Conservation (phyloP, 1,284 basidiomycete genomes). For the Fereydounia khargensis region DNA sequence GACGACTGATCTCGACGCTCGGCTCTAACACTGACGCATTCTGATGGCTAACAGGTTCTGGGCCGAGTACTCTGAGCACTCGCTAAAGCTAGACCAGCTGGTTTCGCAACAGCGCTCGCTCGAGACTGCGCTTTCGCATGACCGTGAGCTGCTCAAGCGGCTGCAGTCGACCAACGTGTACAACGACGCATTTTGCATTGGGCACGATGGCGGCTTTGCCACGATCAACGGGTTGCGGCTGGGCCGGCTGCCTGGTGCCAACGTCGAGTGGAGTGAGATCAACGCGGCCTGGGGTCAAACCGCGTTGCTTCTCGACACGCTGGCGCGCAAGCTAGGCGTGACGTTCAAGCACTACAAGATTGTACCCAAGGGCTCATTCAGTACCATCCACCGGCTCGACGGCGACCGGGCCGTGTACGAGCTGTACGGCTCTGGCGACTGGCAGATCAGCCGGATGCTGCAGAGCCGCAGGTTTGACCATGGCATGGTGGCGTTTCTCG, state of each 20-base stretch:
- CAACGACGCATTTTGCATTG: conserved; percentile 97
- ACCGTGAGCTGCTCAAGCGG: conserved; percentile 68
- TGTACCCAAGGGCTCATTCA: conserved; percentile 44
- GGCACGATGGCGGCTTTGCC: conserved; percentile 81
- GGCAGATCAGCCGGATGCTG: conserved; percentile 78
- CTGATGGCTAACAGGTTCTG: conserved; percentile 69
- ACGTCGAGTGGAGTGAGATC: conserved; percentile 95
- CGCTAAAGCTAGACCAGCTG: conserved; percentile 68
- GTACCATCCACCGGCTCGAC: conserved; percentile 14
- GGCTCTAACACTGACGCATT: neutral
- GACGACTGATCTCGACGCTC: conserved; percentile 70
- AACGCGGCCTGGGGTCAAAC: conserved; percentile 99
- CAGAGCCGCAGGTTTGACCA: conserved; percentile 94
- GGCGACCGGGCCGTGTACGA: conserved; percentile 38
- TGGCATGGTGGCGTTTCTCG: conserved; percentile 91
- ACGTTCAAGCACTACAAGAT: conserved; percentile 31
- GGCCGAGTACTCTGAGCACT: conserved; percentile 72
- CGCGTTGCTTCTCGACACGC: conserved; percentile 81
- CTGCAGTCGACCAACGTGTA: conserved; percentile 94
- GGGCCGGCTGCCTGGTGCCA: conserved; percentile 69
- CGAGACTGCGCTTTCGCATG: conserved; percentile 64
- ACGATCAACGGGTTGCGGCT: conserved; percentile 94
- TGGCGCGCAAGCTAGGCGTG: conserved; percentile 58
- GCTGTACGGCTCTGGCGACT: conserved; percentile 59
- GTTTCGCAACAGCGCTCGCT: conserved; percentile 69